A percentile compares a stretch with the other conserved stretches of the same genome.
Conservation (phyloP, 73 alveolate species). For the Effrenium voratum region DNA sequence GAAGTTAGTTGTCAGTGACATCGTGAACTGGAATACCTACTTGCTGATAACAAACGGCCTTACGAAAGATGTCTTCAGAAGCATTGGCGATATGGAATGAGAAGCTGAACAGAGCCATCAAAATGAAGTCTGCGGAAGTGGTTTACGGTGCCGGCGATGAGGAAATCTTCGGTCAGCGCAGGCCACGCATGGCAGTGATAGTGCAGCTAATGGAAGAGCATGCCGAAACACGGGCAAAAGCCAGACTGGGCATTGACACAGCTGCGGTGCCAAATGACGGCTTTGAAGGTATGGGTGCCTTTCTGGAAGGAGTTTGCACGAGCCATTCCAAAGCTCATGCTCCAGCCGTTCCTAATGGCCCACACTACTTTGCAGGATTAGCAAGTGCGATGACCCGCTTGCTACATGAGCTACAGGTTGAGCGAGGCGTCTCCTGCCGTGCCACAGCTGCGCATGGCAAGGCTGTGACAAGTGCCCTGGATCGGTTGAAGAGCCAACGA, state of each 20-base stretch:
- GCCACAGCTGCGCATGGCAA: constrained; percentile 28
- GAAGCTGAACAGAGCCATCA: not conserved
- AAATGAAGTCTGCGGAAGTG: not conserved
- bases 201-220: not conserved
- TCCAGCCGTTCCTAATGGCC: too few relatives aligned
- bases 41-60: constrained; percentile 44
- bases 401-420: constrained; percentile 53
- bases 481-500: constrained; percentile 27
- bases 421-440: constrained; percentile 47
- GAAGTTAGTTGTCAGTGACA: constrained; percentile 45
- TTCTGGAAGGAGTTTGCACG: constrained; percentile 4
- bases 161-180: constrained; percentile 52
- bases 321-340: too few relatives aligned
- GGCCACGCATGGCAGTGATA: constrained; percentile 56
- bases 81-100: constrained; percentile 9
- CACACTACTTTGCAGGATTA: constrained; percentile 27
- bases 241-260: not conserved
- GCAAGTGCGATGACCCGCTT: constrained; percentile 65
- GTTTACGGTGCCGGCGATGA: constrained; percentile 24
- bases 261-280: too few relatives aligned
- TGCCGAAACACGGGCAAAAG: not conserved
- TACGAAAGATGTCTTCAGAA: constrained; percentile 19
- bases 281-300: constrained; percentile 26
- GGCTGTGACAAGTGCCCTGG: not conserved
- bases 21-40: constrained; percentile 75